A percentile compares a stretch with the other conserved stretches of the same genome.
phyloP scores from a whole-genome alignment of 2,329 filamentous ascomycete species.

The Rugonectria rugulosa region DNA sequence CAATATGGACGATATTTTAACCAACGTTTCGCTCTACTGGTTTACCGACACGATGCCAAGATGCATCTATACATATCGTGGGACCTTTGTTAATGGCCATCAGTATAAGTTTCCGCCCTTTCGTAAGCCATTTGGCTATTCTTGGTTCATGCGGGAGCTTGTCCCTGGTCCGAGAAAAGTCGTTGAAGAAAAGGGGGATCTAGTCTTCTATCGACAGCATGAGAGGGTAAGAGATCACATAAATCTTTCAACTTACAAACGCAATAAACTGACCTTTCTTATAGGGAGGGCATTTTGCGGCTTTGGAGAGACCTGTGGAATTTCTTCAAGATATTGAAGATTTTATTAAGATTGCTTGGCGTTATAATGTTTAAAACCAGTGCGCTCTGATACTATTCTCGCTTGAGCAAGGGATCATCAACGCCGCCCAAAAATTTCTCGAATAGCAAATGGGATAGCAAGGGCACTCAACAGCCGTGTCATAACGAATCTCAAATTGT shows the following conservation, averaged over 20 bases:
- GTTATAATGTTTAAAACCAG: too few species aligned
- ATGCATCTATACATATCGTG: not conserved
- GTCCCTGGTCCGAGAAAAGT: too few species aligned
- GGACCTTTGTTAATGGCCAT: not conserved
- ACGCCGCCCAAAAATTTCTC: too few species aligned
- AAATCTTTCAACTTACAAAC: too few species aligned
- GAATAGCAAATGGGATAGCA: too few species aligned
- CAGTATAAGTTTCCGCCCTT: not conserved
- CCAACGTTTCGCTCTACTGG: not conserved
- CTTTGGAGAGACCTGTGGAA: not conserved
- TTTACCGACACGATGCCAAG: not conserved
- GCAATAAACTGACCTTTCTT: too few species aligned
- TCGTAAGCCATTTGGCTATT: not conserved
- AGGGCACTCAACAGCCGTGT: too few species aligned
- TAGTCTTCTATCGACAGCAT: not conserved
- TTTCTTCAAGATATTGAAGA: not conserved
- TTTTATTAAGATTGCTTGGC: not conserved
- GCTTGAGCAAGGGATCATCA: too few species aligned
- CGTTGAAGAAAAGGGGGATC: not conserved
- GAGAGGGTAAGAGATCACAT: not conserved
- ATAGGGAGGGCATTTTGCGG: not conserved
- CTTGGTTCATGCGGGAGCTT: not conserved
- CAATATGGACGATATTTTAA: not conserved
- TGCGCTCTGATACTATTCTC: too few species aligned
- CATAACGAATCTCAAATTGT: too few species aligned